phyloP scores from a whole-genome alignment of 768 basidiomycete genomes.

The Rhodotorula diobovata region DNA sequence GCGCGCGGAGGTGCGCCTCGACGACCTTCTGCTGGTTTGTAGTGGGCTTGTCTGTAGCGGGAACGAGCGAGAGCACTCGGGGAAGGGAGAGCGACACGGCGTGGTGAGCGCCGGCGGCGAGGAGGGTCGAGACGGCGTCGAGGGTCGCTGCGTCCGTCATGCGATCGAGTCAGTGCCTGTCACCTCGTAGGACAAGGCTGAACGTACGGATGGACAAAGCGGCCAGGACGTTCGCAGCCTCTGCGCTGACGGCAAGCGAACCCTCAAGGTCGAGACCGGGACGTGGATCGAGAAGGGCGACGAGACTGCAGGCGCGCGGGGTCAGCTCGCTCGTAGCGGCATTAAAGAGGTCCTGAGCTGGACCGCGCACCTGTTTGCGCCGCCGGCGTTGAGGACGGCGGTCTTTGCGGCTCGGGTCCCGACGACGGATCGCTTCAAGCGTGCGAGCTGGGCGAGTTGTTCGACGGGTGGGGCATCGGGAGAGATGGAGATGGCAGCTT shows the following conservation, averaged over 20 bases:
- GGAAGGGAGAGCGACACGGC: constrained; percentile 7
- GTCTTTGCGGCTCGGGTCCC: background rate
- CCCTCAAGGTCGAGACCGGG: background rate
- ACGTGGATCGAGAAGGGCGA: background rate
- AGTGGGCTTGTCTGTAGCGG: background rate
- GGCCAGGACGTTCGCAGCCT: constrained; percentile 18
- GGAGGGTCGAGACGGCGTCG: constrained; percentile 18
- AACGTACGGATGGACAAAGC: constrained; percentile 24
- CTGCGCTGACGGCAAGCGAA: background rate
- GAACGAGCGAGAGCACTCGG: background rate
- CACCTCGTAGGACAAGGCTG: background rate
- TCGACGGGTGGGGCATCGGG: background rate
- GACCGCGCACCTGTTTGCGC: background rate
- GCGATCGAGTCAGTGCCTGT: background rate
- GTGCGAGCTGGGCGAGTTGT: background rate
- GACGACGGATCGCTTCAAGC: background rate
- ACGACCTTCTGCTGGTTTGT: background rate
- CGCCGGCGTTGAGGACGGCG: background rate
- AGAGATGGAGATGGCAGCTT: background rate
- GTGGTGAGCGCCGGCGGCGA: background rate
- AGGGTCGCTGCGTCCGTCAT: constrained; percentile 7
- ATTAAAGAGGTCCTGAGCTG: fast-evolving
- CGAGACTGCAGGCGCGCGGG: background rate
- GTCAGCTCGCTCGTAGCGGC: background rate
- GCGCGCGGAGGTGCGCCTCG: constrained; percentile 24